Evolutionary conservation across 2,329 filamentous ascomycete species (phyloP).

Genomic region (Raffaelea albimanens): DNA sequence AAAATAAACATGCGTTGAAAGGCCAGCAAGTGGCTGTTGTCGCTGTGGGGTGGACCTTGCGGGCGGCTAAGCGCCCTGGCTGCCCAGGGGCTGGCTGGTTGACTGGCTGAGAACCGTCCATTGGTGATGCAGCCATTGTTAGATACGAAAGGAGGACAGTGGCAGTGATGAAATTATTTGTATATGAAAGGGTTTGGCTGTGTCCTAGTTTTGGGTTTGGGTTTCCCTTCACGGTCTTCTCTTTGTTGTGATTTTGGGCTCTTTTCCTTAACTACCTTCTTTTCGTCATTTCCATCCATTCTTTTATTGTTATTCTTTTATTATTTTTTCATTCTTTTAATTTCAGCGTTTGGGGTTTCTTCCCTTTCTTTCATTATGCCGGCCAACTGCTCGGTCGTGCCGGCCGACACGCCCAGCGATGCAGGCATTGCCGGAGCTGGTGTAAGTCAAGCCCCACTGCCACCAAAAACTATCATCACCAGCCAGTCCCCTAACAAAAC

Average conservation of each 20-base stretch:
- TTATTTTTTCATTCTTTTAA: background rate
- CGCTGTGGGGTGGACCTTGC: too few relatives aligned
- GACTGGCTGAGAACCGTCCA: too few relatives aligned
- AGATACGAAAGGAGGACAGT: too few relatives aligned
- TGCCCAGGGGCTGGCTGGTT: too few relatives aligned
- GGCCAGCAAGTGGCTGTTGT: too few relatives aligned
- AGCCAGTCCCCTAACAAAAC: too few relatives aligned
- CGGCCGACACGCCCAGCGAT: slow-evolving; percentile 36
- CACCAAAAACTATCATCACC: too few relatives aligned
- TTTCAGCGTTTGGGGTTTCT: background rate
- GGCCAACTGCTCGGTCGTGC: slow-evolving; percentile 32
- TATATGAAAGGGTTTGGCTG: too few relatives aligned
- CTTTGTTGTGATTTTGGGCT: background rate
- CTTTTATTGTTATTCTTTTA: background rate
- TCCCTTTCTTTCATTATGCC: slow-evolving; percentile 1
- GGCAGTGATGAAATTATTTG: too few relatives aligned
- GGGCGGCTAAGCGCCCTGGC: too few relatives aligned
- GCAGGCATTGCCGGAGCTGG: slow-evolving; percentile 48
- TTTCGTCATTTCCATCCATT: background rate
- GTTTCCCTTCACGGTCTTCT: background rate
- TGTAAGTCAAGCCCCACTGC: slow-evolving; percentile 25
- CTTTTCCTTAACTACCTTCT: background rate
- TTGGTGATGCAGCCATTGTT: too few relatives aligned
- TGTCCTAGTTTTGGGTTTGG: background rate
- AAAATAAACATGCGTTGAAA: too few relatives aligned